Percentiles rank a stretch among this genome's conserved stretches.
Evolutionary conservation across 495 filamentous ascomycete genomes (phyloP).

Genomic region (Neurospora tetraspora): DNA sequence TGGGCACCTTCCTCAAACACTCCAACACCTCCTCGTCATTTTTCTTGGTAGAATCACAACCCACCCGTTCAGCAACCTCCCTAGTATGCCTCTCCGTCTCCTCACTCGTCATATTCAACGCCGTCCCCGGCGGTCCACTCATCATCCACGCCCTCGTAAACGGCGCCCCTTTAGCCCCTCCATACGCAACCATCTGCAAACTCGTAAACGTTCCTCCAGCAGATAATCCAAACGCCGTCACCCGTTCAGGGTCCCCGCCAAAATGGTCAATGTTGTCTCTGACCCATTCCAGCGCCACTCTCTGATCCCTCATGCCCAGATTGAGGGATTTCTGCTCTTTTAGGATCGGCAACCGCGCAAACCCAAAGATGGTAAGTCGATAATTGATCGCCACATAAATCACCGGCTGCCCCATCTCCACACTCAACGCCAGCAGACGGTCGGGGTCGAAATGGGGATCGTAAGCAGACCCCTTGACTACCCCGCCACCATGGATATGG

Average conservation of each 20-base stretch:
- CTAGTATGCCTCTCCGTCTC: slow-evolving; percentile 26
- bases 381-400: slow-evolving; percentile 25
- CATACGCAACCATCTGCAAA: slow-evolving; percentile 26
- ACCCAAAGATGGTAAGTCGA: slow-evolving; percentile 19
- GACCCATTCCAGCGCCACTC: slow-evolving; percentile 23
- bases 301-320: slow-evolving; percentile 22
- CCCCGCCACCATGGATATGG: slow-evolving; percentile 31
- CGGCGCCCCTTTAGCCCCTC: slow-evolving; percentile 21
- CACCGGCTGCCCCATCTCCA: slow-evolving; percentile 26
- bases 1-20: slow-evolving; percentile 23
- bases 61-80: slow-evolving; percentile 17
- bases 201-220: slow-evolving; percentile 16
- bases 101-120: slow-evolving; percentile 30
- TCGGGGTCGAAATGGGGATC: slow-evolving; percentile 27
- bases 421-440: slow-evolving; percentile 23
- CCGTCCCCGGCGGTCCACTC: slow-evolving; percentile 33
- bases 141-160: slow-evolving; percentile 29
- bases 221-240: slow-evolving; percentile 15
- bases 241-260: slow-evolving; percentile 23
- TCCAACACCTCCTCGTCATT: slow-evolving; percentile 15
- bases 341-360: slow-evolving; percentile 6
- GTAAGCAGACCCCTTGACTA: slow-evolving; percentile 26
- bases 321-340: slow-evolving; percentile 15
- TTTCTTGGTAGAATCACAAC: background rate
- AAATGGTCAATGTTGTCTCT: slow-evolving; percentile 43